Evolutionary conservation across 768 basidiomycete genomes (phyloP), one percentile per base, ranked within the genome.

Genomic region (Neoboletus brunneissimus): DNA sequence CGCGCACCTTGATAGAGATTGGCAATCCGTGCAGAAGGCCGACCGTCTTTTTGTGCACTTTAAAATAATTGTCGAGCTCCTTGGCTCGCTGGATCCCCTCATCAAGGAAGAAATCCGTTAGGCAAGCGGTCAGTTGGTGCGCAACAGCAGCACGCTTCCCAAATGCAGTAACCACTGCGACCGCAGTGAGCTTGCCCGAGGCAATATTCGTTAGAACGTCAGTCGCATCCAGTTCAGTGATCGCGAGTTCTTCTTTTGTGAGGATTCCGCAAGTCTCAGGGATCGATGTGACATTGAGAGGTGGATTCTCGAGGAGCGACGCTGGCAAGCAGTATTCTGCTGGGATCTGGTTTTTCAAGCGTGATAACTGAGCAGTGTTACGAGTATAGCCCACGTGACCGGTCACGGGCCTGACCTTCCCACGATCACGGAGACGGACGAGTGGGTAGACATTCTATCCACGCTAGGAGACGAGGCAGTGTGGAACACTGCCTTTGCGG

Each of bases 91-190:
- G 63, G 37, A 77, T 64, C 0, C 64, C 76, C 54, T 76, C 75
- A 2, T 79, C 79, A 42, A 80, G 68, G 65, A 80, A 80, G 55
- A 78, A 72, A 55, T 78, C 77, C 38, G 74, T 74, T 12, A 80
- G 52, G 55, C 75, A 79, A 43, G 64, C 60, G 4, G 67, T 62
- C 29, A 82, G 60, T 55, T 80, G 81, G 41, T 83, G 80, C 5
- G 80, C 81, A 48, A 84, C 74, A 16, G 76, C 75, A 11, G 82
- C 81, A n/a, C 82, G 70, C 64, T 80, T 81, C 51, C 66, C 75
- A 55, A 77, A 81, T 2, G 81, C 79, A 15, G 63, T 66, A 6
- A 73, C 70, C 23, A 76, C 76, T 18, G 73, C 70, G 7, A 79
- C 76, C 1, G 77, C 73, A 0, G 75, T 71, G 29, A 72, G 66